A percentile compares a stretch with the other conserved stretches of the same genome.
Evolutionary conservation across 2,329 filamentous ascomycete genomes (phyloP).

Genomic region (Hirsutella thompsonii): DNA sequence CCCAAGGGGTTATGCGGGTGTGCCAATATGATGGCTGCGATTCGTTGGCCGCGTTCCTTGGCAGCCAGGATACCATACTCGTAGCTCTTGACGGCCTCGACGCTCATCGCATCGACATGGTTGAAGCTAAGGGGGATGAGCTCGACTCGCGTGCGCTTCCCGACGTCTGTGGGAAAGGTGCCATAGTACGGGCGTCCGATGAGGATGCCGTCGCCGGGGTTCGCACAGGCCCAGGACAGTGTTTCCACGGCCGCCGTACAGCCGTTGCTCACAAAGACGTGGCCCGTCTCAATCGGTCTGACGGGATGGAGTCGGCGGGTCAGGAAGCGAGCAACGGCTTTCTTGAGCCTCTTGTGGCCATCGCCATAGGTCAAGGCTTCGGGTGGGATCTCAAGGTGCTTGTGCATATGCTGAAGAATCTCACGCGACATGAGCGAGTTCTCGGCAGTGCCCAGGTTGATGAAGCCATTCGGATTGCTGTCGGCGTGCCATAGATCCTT

Average conservation of each 20-base stretch:
- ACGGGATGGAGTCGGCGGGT: slow-evolving; percentile 18
- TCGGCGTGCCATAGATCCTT: slow-evolving; percentile 27
- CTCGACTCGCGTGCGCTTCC: slow-evolving; percentile 24
- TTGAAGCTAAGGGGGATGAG: slow-evolving; percentile 31
- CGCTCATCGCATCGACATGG: slow-evolving; percentile 27
- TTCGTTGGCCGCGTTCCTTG: slow-evolving; percentile 22
- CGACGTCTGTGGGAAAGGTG: slow-evolving; percentile 32
- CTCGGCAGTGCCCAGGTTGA: slow-evolving; percentile 39
- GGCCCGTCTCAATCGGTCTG: slow-evolving; percentile 14
- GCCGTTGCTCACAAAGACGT: slow-evolving; percentile 25
- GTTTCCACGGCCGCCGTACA: slow-evolving; percentile 28
- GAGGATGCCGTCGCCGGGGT: slow-evolving; percentile 26
- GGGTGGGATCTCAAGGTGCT: slow-evolving; percentile 18
- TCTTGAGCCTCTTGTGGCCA: slow-evolving; percentile 20
- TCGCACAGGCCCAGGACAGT: slow-evolving; percentile 23
- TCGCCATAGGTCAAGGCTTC: slow-evolving; percentile 27
- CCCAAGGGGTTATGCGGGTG: slow-evolving; percentile 40
- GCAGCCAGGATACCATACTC: slow-evolving; percentile 27
- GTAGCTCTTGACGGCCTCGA: slow-evolving; percentile 27
- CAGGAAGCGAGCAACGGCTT: slow-evolving; percentile 21
- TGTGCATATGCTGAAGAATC: slow-evolving; percentile 27
- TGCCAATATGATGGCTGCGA: slow-evolving; percentile 36
- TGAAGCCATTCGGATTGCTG: slow-evolving; percentile 28
- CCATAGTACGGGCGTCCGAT: slow-evolving; percentile 33
- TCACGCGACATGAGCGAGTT: slow-evolving; percentile 36